Percentiles rank a stretch among this genome's conserved stretches.
These are phyloP conservation scores for Kodamaea arcana DNA, from an alignment of 1,139 yeast species.

Conservation along the genomic window DNA sequence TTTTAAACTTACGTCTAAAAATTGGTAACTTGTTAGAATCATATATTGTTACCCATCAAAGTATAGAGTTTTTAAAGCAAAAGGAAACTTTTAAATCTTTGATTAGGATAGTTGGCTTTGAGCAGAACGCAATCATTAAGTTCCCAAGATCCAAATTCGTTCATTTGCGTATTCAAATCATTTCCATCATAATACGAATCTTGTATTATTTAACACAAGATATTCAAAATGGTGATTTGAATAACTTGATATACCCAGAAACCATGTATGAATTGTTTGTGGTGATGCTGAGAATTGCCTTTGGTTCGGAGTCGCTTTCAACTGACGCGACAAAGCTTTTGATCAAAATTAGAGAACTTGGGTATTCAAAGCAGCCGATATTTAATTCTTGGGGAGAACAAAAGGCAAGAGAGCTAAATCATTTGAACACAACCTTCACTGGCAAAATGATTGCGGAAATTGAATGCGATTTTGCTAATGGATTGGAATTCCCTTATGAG, in stretches of 20 bases:
- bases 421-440: constrained; percentile 20
- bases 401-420: constrained; percentile 38
- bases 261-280: constrained; percentile 48
- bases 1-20: constrained; percentile 33
- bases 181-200: constrained; percentile 33
- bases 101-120: constrained; percentile 45
- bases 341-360: constrained; percentile 22
- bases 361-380: constrained; percentile 19
- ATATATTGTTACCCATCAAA: constrained; percentile 29
- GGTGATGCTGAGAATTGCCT: constrained; percentile 53
- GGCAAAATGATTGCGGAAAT: constrained; percentile 23
- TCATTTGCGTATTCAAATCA: constrained; percentile 38
- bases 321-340: constrained; percentile 33
- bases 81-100: constrained; percentile 41
- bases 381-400: constrained; percentile 43
- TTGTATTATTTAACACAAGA: constrained; percentile 33
- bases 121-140: constrained; percentile 46
- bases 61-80: constrained; percentile 28
- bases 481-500: constrained; percentile 60
- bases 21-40: constrained; percentile 46
- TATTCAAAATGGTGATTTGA: constrained; percentile 22
- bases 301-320: constrained; percentile 43
- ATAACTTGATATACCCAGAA: constrained; percentile 35
- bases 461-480: constrained; percentile 48
- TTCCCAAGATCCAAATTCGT: constrained; percentile 46